Percentiles rank a stretch among this genome's conserved stretches.
These are phyloP conservation scores for Colletotrichum sidae DNA, from an alignment of 2,329 filamentous ascomycete genomes.

Conservation along the genomic window DNA sequence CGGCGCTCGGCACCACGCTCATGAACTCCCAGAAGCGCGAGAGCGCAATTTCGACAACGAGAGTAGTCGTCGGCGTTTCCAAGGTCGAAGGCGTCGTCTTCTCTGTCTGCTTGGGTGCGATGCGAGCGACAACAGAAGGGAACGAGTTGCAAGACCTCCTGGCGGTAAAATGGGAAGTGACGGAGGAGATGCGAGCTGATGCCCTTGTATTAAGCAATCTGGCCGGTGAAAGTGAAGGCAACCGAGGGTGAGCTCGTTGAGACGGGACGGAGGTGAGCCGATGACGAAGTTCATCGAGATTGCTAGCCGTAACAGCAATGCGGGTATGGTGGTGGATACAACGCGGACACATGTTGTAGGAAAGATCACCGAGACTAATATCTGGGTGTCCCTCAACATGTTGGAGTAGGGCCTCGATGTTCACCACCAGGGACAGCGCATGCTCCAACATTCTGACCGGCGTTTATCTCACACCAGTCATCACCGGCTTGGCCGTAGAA, in stretches of 20 bases:
- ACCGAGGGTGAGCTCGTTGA: conserved; percentile 38
- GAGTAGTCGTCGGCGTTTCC: conserved; percentile 57
- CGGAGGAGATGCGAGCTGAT: conserved; percentile 61
- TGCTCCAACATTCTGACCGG: conserved; percentile 75
- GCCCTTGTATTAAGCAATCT: conserved; percentile 64
- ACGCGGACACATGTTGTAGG: conserved; percentile 76
- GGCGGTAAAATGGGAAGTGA: conserved; percentile 63
- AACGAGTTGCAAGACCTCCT: conserved; percentile 49
- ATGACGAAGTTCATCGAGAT: neutral
- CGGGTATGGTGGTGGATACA: conserved; percentile 59
- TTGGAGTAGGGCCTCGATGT: conserved; percentile 64
- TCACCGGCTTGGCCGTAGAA: conserved; percentile 83
- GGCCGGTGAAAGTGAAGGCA: conserved; percentile 66
- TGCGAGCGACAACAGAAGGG: neutral
- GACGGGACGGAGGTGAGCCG: neutral
- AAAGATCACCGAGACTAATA: conserved; percentile 65
- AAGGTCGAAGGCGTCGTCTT: neutral
- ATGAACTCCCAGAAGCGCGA: conserved; percentile 66
- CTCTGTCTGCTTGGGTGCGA: neutral
- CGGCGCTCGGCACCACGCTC: conserved; percentile 66
- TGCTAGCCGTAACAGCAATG: neutral
- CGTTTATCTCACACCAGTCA: conserved; percentile 81
- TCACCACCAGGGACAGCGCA: conserved; percentile 60
- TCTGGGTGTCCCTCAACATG: conserved; percentile 60
- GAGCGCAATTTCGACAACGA: conserved; percentile 67